Base-by-base conservation (phyloP, 169 alveolate genomes). In the Plasmodium berghei region DNA sequence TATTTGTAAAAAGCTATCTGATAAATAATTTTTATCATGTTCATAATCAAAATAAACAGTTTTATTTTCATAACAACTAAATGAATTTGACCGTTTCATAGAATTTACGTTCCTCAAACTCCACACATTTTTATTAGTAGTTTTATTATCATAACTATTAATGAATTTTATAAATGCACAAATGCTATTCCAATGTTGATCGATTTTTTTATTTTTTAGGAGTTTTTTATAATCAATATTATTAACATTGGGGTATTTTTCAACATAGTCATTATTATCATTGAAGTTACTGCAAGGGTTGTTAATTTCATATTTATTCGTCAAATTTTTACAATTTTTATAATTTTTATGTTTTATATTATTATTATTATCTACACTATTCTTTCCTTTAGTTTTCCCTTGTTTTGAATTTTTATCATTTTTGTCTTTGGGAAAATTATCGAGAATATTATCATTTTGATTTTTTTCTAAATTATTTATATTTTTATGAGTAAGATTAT, bases 1-100 rank as follows among this genome's bases (percentile, higher is more conserved):
- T 77, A 63, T 62, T 77, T 48, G 61, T 54, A 77, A 58, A 58
- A 63, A 42, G 18, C 89, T 58, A 58, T 77, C 89, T 20, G 89
- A 77, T 28, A 64, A 40, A 58, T 77, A 77, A 69, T 48, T 77
- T 64, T 26, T 34, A 20, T 77, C 69, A n/a, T 42, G 5, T 10
- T 14, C 14, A 18, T 9, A 16, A 10, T 59, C n/a, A 34, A 66
- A 10, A 6, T 8, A 22, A 54, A 14, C 56, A 52, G 16, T 56
- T 6, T 14, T 55, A 28, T 40, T 52, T 18, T 28, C 28, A 18
- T 16, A n/a, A 26, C 26, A 28, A 64, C 18, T 55, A 40, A 5
- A 55, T 28, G 89, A 77, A 45, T 48, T 48, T 18, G 55, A 77
- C 42, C 89, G 63, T 42, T 49, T 77, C 18, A 63, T 34, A 34